Evolutionary conservation across 2,329 filamentous ascomycete species (phyloP).

Genomic region (Lasiodiplodia sp.): DNA sequence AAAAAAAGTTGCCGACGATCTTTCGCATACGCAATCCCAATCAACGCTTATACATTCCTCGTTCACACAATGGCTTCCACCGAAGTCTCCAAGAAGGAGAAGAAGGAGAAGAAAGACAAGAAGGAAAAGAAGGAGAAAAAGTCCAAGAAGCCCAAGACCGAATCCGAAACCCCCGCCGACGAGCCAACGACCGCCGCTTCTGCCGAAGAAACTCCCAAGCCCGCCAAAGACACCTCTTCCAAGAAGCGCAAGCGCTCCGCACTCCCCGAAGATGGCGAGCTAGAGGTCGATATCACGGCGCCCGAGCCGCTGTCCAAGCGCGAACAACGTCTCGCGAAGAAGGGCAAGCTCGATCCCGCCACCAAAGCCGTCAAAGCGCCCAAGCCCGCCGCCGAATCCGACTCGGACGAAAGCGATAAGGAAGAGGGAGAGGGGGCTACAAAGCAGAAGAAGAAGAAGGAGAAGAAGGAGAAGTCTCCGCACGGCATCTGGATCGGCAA

Average conservation of each 20-base stretch:
- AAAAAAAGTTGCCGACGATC: conserved; percentile 27
- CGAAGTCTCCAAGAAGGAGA: conserved; percentile 21
- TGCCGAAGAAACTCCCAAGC: conserved; percentile 31
- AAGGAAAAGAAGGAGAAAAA: conserved; percentile 35
- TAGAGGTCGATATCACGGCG: conserved; percentile 88
- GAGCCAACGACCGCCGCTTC: background rate
- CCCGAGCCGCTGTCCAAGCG: conserved; percentile 97
- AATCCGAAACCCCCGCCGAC: conserved; percentile 17
- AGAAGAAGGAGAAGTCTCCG: conserved; percentile 68
- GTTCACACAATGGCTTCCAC: conserved; percentile 1
- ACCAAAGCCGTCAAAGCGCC: conserved; percentile 31
- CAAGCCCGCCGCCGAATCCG: conserved; percentile 25
- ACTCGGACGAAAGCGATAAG: conserved; percentile 46
- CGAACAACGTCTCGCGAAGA: conserved; percentile 87
- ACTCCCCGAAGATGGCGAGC: conserved; percentile 61
- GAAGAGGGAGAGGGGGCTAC: conserved; percentile 32
- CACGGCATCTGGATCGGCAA: conserved; percentile 97
- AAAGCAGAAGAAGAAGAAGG: conserved; percentile 25
- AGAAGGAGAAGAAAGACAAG: conserved; percentile 34
- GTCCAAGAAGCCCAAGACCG: conserved; percentile 20
- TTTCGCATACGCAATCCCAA: too few relatives aligned
- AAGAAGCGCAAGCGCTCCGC: conserved; percentile 64
- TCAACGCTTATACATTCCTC: background rate
- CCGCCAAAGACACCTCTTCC: conserved; percentile 30
- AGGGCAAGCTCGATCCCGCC: conserved; percentile 65